Percentiles rank a stretch among this genome's conserved stretches.
Conservation (phyloP, 1,284 basidiomycete genomes). For the Anthracocystis walkeri region DNA sequence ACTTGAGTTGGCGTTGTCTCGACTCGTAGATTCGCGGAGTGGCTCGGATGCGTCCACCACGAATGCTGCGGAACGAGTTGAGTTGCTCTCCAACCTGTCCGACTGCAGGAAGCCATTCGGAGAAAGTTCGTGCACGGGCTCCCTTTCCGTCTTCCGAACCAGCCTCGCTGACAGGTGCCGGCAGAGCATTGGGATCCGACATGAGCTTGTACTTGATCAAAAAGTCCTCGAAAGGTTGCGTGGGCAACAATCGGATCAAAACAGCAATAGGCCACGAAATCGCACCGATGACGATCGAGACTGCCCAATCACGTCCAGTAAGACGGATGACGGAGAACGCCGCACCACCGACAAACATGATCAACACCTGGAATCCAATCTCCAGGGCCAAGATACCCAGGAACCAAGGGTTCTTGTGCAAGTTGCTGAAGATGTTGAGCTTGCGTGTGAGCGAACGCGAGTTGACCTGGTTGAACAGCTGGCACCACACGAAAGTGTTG, state of each 20-base stretch:
- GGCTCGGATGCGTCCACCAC: slow-evolving; percentile 81
- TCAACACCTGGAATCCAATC: slow-evolving; percentile 85
- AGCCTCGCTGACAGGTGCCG: slow-evolving; percentile 70
- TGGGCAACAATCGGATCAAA: slow-evolving; percentile 84
- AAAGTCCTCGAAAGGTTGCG: slow-evolving; percentile 80
- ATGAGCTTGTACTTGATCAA: slow-evolving; percentile 79
- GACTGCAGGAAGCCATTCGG: slow-evolving; percentile 78
- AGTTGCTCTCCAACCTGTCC: slow-evolving; percentile 72
- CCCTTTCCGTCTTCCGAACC: slow-evolving; percentile 64
- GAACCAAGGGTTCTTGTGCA: slow-evolving; percentile 86
- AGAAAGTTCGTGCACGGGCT: slow-evolving; percentile 72
- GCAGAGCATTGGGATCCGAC: slow-evolving; percentile 78
- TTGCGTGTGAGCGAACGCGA: slow-evolving; percentile 85
- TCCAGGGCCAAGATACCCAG: slow-evolving; percentile 86
- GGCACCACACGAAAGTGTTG: slow-evolving; percentile 94
- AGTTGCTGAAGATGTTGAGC: slow-evolving; percentile 89
- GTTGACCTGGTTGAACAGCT: slow-evolving; percentile 83
- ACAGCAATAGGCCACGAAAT: slow-evolving; percentile 89
- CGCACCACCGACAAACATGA: slow-evolving; percentile 89
- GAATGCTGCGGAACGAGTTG: slow-evolving; percentile 55
- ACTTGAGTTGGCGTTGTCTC: slow-evolving; percentile 58
- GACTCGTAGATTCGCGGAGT: slow-evolving; percentile 67
- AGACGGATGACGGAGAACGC: slow-evolving; percentile 91
- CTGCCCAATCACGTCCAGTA: slow-evolving; percentile 86
- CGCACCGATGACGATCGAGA: slow-evolving; percentile 86